Conservation (phyloP, 306 rosid genomes). For the Malus fusca region DNA sequence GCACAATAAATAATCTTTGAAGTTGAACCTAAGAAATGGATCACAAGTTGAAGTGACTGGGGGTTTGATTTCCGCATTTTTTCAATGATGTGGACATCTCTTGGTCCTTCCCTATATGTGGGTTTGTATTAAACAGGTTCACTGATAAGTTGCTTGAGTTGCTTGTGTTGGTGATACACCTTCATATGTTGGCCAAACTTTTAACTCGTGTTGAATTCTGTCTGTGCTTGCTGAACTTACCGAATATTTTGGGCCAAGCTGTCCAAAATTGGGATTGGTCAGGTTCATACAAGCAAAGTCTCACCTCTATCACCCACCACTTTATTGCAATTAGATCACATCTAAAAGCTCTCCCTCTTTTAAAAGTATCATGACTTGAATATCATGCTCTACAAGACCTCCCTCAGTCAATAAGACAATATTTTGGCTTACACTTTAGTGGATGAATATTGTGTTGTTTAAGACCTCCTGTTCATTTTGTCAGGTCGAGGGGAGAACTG, state of each 20-base stretch:
- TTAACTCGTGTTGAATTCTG: neutral
- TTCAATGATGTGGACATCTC: neutral
- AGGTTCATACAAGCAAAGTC: neutral
- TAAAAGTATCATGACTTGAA: neutral
- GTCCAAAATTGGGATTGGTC: neutral
- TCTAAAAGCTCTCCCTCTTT: neutral
- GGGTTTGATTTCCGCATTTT: neutral
- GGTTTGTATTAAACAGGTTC: neutral
- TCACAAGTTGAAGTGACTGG: neutral
- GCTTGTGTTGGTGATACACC: neutral
- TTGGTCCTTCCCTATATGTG: neutral
- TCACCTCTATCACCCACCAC: neutral
- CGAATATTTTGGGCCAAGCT: neutral
- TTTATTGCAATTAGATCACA: neutral
- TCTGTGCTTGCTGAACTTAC: neutral
- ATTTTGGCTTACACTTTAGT: neutral
- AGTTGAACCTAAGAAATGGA: neutral
- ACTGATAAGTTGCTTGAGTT: neutral
- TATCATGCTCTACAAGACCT: neutral
- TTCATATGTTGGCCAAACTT: neutral
- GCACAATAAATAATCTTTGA: neutral
- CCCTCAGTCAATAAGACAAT: neutral
- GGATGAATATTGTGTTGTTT: neutral
- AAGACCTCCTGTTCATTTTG: neutral
- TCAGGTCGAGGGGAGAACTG: slow-evolving; percentile 88